Conservation (phyloP, 2,329 filamentous ascomycete species). For the Colletotrichum tropicale region DNA sequence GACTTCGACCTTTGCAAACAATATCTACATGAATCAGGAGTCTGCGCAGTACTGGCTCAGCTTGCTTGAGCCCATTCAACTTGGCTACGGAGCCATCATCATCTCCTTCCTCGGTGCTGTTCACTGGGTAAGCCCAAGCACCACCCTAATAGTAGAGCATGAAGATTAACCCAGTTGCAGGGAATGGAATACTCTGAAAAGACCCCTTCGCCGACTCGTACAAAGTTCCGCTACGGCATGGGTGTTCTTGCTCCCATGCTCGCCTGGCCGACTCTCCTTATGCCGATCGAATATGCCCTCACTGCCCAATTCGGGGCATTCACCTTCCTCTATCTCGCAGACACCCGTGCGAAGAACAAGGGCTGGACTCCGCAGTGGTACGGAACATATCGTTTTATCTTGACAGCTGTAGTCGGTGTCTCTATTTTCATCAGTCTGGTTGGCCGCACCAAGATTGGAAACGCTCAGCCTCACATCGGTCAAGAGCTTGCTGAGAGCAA, state of each 20-base stretch:
- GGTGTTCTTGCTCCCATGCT: slow-evolving; percentile 80
- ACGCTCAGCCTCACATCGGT: slow-evolving; percentile 36
- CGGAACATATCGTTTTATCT: slow-evolving; percentile 84
- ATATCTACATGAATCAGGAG: slow-evolving; percentile 69
- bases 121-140: slow-evolving; percentile 70
- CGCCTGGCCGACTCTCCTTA: slow-evolving; percentile 87
- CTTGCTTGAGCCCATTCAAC: slow-evolving; percentile 82
- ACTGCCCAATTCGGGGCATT: slow-evolving; percentile 88
- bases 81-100: slow-evolving; percentile 91
- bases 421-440: slow-evolving; percentile 83
- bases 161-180: slow-evolving; percentile 25
- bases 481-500: slow-evolving; percentile 43
- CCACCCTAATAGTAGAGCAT: not conserved
- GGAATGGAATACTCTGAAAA: slow-evolving; percentile 82
- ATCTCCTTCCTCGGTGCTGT: slow-evolving; percentile 93
- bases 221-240: slow-evolving; percentile 81
- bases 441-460: slow-evolving; percentile 77
- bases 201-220: slow-evolving; percentile 64
- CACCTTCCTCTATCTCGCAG: slow-evolving; percentile 83
- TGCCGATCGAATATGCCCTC: slow-evolving; percentile 84
- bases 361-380: slow-evolving; percentile 91
- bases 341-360: slow-evolving; percentile 71
- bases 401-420: slow-evolving; percentile 87
- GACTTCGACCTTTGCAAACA: slow-evolving; percentile 69
- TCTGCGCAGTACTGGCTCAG: slow-evolving; percentile 75